Conservation (phyloP, 2,329 filamentous ascomycete species). For the Fusarium keratoplasticum region DNA sequence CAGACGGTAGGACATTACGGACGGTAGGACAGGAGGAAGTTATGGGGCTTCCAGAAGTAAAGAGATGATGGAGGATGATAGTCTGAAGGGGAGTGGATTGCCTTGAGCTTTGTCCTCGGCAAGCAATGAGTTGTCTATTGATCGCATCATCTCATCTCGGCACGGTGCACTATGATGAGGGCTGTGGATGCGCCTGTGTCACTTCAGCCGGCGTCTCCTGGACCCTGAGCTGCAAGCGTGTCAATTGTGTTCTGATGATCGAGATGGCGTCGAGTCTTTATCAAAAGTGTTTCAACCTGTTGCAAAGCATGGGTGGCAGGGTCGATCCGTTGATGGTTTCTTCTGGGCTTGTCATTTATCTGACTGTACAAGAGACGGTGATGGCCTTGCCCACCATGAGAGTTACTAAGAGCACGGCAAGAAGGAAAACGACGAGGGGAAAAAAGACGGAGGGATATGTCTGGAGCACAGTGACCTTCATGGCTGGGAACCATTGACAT, state of each 20-base stretch:
- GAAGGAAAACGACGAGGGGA: not conserved
- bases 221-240: not conserved
- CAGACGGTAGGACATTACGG: not conserved
- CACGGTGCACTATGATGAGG: not conserved
- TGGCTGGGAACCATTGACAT: not conserved
- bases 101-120: not conserved
- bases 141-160: not conserved
- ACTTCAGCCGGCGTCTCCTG: not conserved
- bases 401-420: not conserved
- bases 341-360: not conserved
- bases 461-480: not conserved
- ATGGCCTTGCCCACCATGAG: not conserved
- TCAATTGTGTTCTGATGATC: constrained; percentile 20
- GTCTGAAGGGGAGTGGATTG: not conserved
- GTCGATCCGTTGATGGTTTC: not conserved
- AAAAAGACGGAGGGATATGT: not conserved
- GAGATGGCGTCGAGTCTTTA: not conserved
- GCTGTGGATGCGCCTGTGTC: not conserved
- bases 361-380: not conserved
- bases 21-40: not conserved
- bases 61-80: not conserved
- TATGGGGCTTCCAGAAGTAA: constrained; percentile 1
- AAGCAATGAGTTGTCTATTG: not conserved
- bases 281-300: constrained; percentile 8
- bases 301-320: constrained; percentile 4